phyloP scores from a whole-genome alignment of 1,139 yeast genomes.

The Suhomyces atakaporum region DNA sequence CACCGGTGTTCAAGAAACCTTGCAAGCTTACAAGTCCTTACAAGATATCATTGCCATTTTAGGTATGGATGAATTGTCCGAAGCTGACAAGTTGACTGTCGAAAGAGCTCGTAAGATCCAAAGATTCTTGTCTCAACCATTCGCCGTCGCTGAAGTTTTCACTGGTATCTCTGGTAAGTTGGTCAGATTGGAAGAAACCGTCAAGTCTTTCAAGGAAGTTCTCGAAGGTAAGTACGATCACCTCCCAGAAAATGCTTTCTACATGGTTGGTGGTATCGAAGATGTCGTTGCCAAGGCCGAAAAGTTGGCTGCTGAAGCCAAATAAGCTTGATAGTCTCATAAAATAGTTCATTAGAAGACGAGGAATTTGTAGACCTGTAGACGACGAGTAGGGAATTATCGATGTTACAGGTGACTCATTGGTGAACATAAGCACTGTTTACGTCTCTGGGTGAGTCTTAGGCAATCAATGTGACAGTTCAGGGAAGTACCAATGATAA shows the following conservation, averaged over 20 bases:
- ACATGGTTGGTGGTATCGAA: conserved; percentile 99
- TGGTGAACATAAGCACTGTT: too few species aligned
- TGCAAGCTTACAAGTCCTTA: conserved; percentile 99
- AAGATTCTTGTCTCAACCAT: conserved; percentile 99
- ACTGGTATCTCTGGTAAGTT: conserved; percentile 99
- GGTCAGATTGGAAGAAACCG: conserved; percentile 94
- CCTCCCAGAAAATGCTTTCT: conserved; percentile 99
- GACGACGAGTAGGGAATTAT: too few species aligned
- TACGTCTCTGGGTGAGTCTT: too few species aligned
- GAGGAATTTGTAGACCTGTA: neutral
- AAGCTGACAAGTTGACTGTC: conserved; percentile 96
- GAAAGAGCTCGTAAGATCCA: conserved; percentile 99
- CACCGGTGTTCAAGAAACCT: conserved; percentile 92
- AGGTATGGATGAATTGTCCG: conserved; percentile 99
- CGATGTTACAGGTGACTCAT: too few species aligned
- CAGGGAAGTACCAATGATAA: too few species aligned
- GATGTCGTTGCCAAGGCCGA: conserved; percentile 98
- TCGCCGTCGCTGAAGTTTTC: conserved; percentile 99
- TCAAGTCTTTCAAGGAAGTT: conserved; percentile 93
- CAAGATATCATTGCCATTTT: conserved; percentile 99
- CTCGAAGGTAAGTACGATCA: conserved; percentile 98
- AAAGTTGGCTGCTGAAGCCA: conserved; percentile 93
- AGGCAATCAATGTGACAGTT: too few species aligned
- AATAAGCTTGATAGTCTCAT: conserved; percentile 39
- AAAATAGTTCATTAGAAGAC: conserved; percentile 1